Base-by-base conservation (phyloP, 441 rosid genomes). In the Brassica balearica region DNA sequence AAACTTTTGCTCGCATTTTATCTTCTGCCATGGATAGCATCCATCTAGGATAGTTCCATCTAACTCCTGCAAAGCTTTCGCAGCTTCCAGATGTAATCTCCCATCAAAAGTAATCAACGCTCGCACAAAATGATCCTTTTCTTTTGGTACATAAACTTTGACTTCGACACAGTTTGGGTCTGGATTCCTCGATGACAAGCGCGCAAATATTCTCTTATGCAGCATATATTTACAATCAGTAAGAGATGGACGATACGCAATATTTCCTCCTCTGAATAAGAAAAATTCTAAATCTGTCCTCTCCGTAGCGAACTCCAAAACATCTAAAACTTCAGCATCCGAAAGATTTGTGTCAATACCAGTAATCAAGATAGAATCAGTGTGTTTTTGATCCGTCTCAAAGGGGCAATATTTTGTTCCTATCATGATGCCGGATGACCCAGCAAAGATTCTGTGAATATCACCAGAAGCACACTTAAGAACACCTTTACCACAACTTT, bases 11-110 rank as follows among this genome's bases (percentile, higher is more conserved):
- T 88, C 88, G 76, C 92, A 90, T 69, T 73, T 83, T 66, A 90
- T 82, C 81, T 88, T 89, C 83, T 92, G 95, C 97, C 97, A 89
- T 6, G 88, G 72, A 61, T 80, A 81, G 69, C 84, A 86, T 73
- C 90, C 94, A 72, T 89, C 88, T 74, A 89, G 69, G 32, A 85
- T 90, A 72, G 83, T 83, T 65, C 92, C 92, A 70, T 86, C 85
- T 62, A 92, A 72, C 77, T 87, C 91, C 85, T 90, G 86, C 88
- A 92, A 80, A 74, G 95, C 97, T 85, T 81, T 87, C 58, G 92
- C 91, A 67, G 95, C 95, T 85, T 90, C 92, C 86, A 92, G 82
- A 82, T 90, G 97, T 61, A 89, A 78, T 78, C 91, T 84, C 75
- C 92, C 92, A 80, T 90, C 97, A 46, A 90, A 92, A 51, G 77